Evolutionary conservation across 164 flowering plant genomes (phyloP).

Genomic region (Tinospora cordifolia): DNA sequence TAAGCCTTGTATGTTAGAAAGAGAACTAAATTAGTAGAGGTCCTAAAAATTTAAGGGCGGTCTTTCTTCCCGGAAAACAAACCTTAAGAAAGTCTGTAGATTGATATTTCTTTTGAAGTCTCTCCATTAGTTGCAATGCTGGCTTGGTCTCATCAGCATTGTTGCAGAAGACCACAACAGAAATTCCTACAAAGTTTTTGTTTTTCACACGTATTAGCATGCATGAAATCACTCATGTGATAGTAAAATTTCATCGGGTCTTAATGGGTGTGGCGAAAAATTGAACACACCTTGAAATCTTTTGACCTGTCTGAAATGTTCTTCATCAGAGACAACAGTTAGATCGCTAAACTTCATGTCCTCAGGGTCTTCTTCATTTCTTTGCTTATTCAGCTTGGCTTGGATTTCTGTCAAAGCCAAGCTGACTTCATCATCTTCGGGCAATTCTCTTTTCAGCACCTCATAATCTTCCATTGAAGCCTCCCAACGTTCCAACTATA

Average conservation of each 20-base stretch:
- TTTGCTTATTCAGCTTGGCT: constrained; percentile 40
- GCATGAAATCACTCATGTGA: neutral
- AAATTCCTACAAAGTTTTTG: constrained; percentile 34
- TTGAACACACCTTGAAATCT: constrained; percentile 47
- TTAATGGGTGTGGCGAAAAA: neutral
- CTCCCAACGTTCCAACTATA: constrained; percentile 74
- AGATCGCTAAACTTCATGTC: constrained; percentile 37
- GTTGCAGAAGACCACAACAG: constrained; percentile 56
- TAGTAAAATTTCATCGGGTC: neutral
- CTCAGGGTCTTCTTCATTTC: constrained; percentile 33
- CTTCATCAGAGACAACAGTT: constrained; percentile 33
- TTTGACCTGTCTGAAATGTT: constrained; percentile 44
- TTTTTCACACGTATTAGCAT: neutral
- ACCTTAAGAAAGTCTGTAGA: constrained; percentile 46
- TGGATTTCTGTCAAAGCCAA: constrained; percentile 48
- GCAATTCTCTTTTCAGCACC: constrained; percentile 45
- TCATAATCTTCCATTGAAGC: constrained; percentile 73
- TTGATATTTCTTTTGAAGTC: constrained; percentile 46
- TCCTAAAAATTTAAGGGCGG: neutral
- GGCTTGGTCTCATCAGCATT: constrained; percentile 28
- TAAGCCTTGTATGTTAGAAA: no score
- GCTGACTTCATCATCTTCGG: constrained; percentile 56
- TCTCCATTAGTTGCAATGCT: constrained; percentile 35
- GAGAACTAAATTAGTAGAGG: neutral
- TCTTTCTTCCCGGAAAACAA: neutral